These are phyloP conservation scores for Clavariopsis aquatica DNA, from an alignment of 495 filamentous ascomycete genomes.

Conservation along the genomic window DNA sequence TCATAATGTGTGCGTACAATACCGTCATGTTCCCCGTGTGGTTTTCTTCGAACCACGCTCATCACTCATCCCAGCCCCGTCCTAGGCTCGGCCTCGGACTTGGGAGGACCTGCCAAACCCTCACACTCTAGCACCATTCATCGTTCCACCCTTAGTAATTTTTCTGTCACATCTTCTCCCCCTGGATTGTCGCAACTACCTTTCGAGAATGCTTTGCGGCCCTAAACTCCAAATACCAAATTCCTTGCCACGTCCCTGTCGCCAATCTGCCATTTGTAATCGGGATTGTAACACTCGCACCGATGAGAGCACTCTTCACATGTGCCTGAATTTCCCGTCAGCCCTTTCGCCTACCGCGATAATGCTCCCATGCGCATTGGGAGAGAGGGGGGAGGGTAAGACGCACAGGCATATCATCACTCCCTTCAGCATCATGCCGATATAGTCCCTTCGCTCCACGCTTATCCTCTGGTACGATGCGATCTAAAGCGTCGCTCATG, in stretches of 20 bases:
- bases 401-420: slow-evolving; percentile 82
- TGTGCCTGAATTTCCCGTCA: slow-evolving; percentile 60
- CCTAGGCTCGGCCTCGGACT: not conserved
- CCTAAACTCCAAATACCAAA: slow-evolving; percentile 95
- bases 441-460: slow-evolving; percentile 65
- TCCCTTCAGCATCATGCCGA: slow-evolving; percentile 84
- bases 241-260: slow-evolving; percentile 76
- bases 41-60: not conserved
- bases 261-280: slow-evolving; percentile 81
- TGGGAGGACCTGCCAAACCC: too few relatives aligned
- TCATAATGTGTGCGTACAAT: not conserved
- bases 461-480: slow-evolving; percentile 76
- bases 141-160: too few relatives aligned
- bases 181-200: slow-evolving; percentile 92
- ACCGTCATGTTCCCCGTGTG: not conserved
- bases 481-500: slow-evolving; percentile 92
- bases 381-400: not conserved
- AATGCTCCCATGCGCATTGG: not conserved
- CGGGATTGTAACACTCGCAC: slow-evolving; percentile 83
- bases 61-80: not conserved
- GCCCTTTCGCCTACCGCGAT: not conserved
- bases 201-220: slow-evolving; percentile 70
- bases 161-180: slow-evolving; percentile 68
- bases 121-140: too few relatives aligned
- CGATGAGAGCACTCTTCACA: slow-evolving; percentile 86